Conservation (phyloP, 2,329 filamentous ascomycete genomes). For the Fusarium subglutinans region DNA sequence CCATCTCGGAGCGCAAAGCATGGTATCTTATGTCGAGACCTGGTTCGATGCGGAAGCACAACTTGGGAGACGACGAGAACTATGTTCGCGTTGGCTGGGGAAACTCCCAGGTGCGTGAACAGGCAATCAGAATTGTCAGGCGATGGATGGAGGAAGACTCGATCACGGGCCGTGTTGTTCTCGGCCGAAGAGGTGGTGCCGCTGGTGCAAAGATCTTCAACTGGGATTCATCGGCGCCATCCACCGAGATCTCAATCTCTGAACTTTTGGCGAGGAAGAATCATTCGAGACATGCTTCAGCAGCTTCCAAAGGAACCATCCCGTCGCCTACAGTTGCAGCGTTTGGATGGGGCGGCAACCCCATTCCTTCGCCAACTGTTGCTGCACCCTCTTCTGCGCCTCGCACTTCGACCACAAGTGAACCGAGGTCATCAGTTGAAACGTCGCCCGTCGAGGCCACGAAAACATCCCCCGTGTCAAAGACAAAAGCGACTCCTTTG, state of each 20-base stretch:
- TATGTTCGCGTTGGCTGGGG: slow-evolving; percentile 69
- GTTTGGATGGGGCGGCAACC: slow-evolving; percentile 46
- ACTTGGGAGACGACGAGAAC: slow-evolving; percentile 66
- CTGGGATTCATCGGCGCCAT: slow-evolving; percentile 65
- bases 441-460: slow-evolving; percentile 9
- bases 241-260: slow-evolving; percentile 60
- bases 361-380: slow-evolving; percentile 26
- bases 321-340: slow-evolving; percentile 42
- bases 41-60: slow-evolving; percentile 66
- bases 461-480: slow-evolving; percentile 14
- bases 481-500: background rate
- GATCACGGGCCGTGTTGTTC: slow-evolving; percentile 59
- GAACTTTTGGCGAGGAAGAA: slow-evolving; percentile 46
- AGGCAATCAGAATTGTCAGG: slow-evolving; percentile 67
- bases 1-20: slow-evolving; percentile 66
- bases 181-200: slow-evolving; percentile 50
- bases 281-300: slow-evolving; percentile 40
- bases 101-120: slow-evolving; percentile 61
- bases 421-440: slow-evolving; percentile 9
- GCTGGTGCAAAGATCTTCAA: slow-evolving; percentile 65
- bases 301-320: slow-evolving; percentile 32
- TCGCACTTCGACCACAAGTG: slow-evolving; percentile 11
- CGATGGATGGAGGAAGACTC: slow-evolving; percentile 75
- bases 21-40: slow-evolving; percentile 73
- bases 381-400: slow-evolving; percentile 26